Evolutionary conservation across 306 rosid genomes (phyloP), one percentile per base, ranked within the genome.

Genomic region (Carpinus fangiana): DNA sequence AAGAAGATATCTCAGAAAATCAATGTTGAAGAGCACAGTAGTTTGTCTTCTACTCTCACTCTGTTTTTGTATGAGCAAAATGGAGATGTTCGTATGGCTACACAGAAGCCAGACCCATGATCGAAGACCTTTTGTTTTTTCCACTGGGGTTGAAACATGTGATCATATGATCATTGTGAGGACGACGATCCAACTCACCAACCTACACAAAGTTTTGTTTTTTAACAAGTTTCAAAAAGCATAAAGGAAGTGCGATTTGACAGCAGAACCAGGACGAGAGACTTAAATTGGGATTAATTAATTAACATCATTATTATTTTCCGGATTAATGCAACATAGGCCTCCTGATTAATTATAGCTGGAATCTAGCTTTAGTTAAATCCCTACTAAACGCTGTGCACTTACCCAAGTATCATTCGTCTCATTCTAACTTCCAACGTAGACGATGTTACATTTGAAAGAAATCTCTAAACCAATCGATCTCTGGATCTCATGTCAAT

Each of bases 171-270:
- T 69, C 1, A 72, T 69, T 3, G 50, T 5, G 65, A 70, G 36
- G 54, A 54, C 75, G 78, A 79, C 23, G n/a, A 73, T 41, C 83
- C 55, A 56, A 47, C 47, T 73, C 74, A 74, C 67, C 74, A 20
- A 26, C 26, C 16, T 51, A 45, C 8, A 17, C 52, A 14, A 23
- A 5, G 23, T 51, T 38, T 64, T 77, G 17, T 61, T 73, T 76
- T 55, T 36, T 73, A 61, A 53, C 41, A 73, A 77, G 50, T 74
- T 73, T 70, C 52, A 52, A 72, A 80, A 80, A 73, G 62, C 64
- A 68, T 70, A 66, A 56, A 47, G 66, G 45, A 54, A 52, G 47
- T 62, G 57, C 76, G 83, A 83, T 64, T 64, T 71, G 78, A 83
- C 83, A 79, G 1, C 4, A 68, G 75, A 61, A 74, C 54, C n/a